A percentile compares a stretch with the other conserved stretches of the same genome.
These are phyloP conservation scores for Pezicula carpinea DNA, from an alignment of 2,329 filamentous ascomycete species.

Conservation along the genomic window DNA sequence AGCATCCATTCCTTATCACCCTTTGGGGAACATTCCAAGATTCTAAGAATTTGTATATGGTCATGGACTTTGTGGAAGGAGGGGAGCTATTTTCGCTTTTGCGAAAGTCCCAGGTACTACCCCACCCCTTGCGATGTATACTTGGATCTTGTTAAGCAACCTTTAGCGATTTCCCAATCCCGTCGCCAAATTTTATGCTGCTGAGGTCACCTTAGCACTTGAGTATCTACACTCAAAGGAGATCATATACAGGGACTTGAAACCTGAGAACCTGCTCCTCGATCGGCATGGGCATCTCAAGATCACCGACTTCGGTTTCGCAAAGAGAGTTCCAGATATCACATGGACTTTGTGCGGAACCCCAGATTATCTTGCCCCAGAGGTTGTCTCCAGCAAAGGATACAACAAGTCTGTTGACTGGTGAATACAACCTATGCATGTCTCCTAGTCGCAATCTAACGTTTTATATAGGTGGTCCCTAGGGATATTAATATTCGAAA, in stretches of 20 bases:
- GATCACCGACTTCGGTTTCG: slow-evolving; percentile 98
- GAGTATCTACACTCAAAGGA: slow-evolving; percentile 93
- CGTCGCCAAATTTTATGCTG: slow-evolving; percentile 98
- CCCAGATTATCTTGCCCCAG: slow-evolving; percentile 93
- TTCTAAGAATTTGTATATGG: slow-evolving; percentile 95
- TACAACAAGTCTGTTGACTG: slow-evolving; percentile 99
- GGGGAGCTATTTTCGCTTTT: slow-evolving; percentile 95
- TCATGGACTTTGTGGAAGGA: slow-evolving; percentile 99
- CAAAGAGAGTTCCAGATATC: slow-evolving; percentile 96
- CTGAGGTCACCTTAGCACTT: slow-evolving; percentile 90
- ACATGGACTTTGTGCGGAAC: slow-evolving; percentile 98
- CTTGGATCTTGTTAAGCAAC: slow-evolving; percentile 7
- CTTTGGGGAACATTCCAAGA: slow-evolving; percentile 99
- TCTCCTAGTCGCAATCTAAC: slow-evolving; percentile 9
- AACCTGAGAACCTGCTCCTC: slow-evolving; percentile 88
- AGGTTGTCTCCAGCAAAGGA: slow-evolving; percentile 98
- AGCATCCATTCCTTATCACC: slow-evolving; percentile 96
- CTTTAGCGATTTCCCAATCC: slow-evolving; percentile 91
- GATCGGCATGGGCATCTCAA: slow-evolving; percentile 93
- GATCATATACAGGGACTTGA: slow-evolving; percentile 97
- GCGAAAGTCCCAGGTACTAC: slow-evolving; percentile 75
- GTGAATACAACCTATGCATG: slow-evolving; percentile 48
- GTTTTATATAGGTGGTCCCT: slow-evolving; percentile 77
- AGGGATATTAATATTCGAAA: slow-evolving; percentile 97
- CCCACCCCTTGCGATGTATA: neutral